A percentile compares a stretch with the other conserved stretches of the same genome.
Evolutionary conservation across 2,329 filamentous ascomycete genomes (phyloP).

Genomic region (Tolypocladium endophyticum): DNA sequence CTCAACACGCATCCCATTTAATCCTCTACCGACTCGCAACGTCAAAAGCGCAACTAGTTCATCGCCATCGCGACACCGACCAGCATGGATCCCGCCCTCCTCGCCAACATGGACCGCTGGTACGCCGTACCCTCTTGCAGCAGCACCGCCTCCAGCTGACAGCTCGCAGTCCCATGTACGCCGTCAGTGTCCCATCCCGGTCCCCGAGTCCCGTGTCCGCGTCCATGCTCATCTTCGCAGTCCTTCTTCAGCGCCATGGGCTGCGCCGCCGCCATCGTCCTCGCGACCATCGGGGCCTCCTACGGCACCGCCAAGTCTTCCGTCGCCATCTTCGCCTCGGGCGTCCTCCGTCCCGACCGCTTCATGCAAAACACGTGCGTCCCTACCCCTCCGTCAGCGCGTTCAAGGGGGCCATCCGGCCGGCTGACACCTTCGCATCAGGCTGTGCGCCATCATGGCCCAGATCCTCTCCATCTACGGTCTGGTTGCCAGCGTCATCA

Average conservation of each 20-base stretch:
- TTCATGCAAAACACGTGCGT: constrained; percentile 24
- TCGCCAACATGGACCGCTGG: constrained; percentile 26
- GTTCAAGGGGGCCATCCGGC: too few relatives aligned
- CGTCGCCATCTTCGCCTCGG: constrained; percentile 31
- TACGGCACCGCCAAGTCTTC: constrained; percentile 33
- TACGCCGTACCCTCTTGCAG: constrained; percentile 7
- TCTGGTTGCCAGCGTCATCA: constrained; percentile 33
- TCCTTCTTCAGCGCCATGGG: constrained; percentile 32
- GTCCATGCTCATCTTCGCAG: constrained; percentile 7
- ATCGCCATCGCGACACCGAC: neutral
- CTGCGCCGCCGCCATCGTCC: constrained; percentile 34
- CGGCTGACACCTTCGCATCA: neutral
- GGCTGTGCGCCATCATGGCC: constrained; percentile 34
- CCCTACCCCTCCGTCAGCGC: neutral
- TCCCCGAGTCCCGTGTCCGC: neutral
- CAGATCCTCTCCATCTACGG: constrained; percentile 38
- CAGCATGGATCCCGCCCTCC: constrained; percentile 18
- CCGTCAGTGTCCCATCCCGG: constrained; percentile 20
- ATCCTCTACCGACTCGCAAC: neutral
- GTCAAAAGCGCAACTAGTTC: neutral
- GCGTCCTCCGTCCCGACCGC: constrained; percentile 31
- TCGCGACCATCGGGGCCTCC: constrained; percentile 38
- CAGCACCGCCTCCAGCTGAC: constrained; percentile 1
- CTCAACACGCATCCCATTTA: neutral
- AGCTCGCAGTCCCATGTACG: constrained; percentile 28